phyloP scores from a whole-genome alignment of 495 filamentous ascomycete species.

The Tuber melanosporum region DNA sequence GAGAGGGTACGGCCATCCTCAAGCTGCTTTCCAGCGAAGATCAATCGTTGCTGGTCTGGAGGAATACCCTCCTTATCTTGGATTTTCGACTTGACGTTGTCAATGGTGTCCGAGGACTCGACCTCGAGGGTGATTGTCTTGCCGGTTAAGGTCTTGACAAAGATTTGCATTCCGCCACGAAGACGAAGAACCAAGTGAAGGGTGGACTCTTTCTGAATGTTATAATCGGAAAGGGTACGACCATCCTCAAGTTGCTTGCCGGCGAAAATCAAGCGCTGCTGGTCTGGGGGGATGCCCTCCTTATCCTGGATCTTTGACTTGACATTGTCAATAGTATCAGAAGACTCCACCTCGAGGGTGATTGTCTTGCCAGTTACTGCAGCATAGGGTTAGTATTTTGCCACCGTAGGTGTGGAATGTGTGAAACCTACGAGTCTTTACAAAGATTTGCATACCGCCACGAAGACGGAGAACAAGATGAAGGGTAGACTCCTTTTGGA shows the following conservation, averaged over 20 bases:
- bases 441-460: slow-evolving; percentile 97
- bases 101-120: slow-evolving; percentile 82
- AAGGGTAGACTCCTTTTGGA: slow-evolving; percentile 95
- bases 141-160: slow-evolving; percentile 60
- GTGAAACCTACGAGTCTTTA: slow-evolving; percentile 51
- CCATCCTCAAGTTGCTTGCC: slow-evolving; percentile 98
- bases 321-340: slow-evolving; percentile 97
- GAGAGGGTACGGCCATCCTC: slow-evolving; percentile 78
- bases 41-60: slow-evolving; percentile 59
- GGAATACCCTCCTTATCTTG: slow-evolving; percentile 80
- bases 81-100: slow-evolving; percentile 89
- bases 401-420: slow-evolving; percentile 56
- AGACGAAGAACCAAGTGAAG: slow-evolving; percentile 95
- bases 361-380: slow-evolving; percentile 96
- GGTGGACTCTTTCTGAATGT: slow-evolving; percentile 97
- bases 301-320: slow-evolving; percentile 99
- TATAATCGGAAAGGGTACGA: slow-evolving; percentile 93
- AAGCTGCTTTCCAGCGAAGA: slow-evolving; percentile 47
- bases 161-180: slow-evolving; percentile 98
- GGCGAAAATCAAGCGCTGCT: slow-evolving; percentile 97
- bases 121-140: slow-evolving; percentile 64
- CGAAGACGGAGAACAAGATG: slow-evolving; percentile 95
- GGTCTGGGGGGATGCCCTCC: slow-evolving; percentile 96
- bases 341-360: slow-evolving; percentile 97
- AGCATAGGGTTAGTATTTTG: background rate